Conservation (phyloP, 306 rosid species). For the Luffa aegyptiaca region DNA sequence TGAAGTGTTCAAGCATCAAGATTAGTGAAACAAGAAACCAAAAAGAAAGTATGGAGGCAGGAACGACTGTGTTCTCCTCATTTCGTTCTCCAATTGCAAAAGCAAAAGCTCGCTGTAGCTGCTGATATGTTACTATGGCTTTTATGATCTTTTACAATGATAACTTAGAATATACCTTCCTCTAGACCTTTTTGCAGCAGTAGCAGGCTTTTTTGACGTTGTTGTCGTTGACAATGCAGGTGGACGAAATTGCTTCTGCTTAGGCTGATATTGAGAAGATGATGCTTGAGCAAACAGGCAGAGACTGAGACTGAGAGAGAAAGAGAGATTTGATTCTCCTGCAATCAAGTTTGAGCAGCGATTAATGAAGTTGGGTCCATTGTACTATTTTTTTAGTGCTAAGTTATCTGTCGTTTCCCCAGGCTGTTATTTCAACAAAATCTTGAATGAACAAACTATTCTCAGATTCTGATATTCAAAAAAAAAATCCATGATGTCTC, state of each 20-base stretch:
- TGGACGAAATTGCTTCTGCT: neutral
- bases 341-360: neutral
- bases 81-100: neutral
- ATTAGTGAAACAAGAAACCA: neutral
- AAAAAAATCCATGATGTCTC: slow-evolving; percentile 1
- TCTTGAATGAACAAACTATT: slow-evolving; percentile 8
- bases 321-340: neutral
- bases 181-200: neutral
- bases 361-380: neutral
- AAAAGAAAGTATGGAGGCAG: no score
- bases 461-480: slow-evolving; percentile 7
- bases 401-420: slow-evolving; percentile 1
- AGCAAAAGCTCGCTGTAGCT: neutral
- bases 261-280: slow-evolving; percentile 14
- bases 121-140: no score
- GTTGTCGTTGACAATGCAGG: no score
- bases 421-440: slow-evolving; percentile 9
- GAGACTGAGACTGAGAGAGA: neutral
- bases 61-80: neutral
- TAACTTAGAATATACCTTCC: neutral
- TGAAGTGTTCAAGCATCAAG: neutral
- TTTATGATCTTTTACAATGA: neutral
- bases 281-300: slow-evolving; percentile 11
- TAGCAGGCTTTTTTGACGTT: neutral
- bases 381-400: neutral